Base-by-base conservation (phyloP, 1,139 yeast species). In the Candida pseudocylindracea region DNA sequence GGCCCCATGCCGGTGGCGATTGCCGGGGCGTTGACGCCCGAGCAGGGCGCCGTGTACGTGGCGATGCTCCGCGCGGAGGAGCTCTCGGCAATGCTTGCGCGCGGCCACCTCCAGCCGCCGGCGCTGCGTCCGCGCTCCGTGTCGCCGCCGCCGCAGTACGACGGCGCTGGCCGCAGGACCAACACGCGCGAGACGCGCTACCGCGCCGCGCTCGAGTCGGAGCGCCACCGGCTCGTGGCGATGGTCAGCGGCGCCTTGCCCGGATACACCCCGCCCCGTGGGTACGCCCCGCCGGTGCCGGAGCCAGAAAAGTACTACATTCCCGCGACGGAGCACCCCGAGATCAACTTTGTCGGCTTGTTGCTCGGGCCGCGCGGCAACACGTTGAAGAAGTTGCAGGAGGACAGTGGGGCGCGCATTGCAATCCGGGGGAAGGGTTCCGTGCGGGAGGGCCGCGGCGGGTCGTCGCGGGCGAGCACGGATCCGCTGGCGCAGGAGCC, bases 331-430 rank as follows among this genome's bases (percentile, higher is more conserved):
- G 92, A 83, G 38, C 76, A 81, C 50, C 96, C 96, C 0, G 91
- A 78, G 34, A 74, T 88, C 42, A 91, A 91, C 53, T 85, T 85
- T 46, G 80, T 88, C 35, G 99, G 99, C 0, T 61, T 79, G 34
- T 56, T 91, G 29, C 54, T 91, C 35, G 99, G 99, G 0, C 98
- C 99, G 27, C 72, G 99, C 58, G 99, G 96, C 13, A 75, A 78
- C 43, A 88, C 95, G 0, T 54, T 85, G 42, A 67, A 80, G 38
- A 70, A 71, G 42, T 55, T 91, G 52, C 93, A 85, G 47, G 73
- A 70, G 32, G 71, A 74, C 33, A 72, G 91, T 33, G 93, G 93
- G 1, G 93, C 95, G 15, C 66, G 65, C 38, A 72, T 85, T 38
- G 91, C 85, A 2, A 76, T 85, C 29, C 60, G 96, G 43, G 96